Evolutionary conservation across 2,329 filamentous ascomycete genomes (phyloP).

Genomic region (Pseudogymnoascus sp.): DNA sequence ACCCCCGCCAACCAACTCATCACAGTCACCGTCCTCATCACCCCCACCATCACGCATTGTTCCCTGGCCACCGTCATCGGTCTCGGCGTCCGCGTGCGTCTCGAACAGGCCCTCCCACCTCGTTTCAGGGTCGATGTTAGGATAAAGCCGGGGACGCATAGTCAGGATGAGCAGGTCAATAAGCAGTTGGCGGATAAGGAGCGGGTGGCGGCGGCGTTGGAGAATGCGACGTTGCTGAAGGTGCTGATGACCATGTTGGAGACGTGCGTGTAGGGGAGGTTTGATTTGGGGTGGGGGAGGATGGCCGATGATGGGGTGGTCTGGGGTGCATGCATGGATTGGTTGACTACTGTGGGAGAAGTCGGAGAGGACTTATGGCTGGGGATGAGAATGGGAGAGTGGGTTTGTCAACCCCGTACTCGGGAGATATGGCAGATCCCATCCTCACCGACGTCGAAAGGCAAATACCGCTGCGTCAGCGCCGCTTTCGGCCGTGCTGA

Average conservation of each 20-base stretch:
- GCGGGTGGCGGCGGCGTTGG: constrained; percentile 84
- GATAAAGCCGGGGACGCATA: constrained; percentile 95
- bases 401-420: not conserved
- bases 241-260: constrained; percentile 91
- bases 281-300: not conserved
- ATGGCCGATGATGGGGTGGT: not conserved
- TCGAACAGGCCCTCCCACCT: constrained; percentile 84
- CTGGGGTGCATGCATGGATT: not conserved
- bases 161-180: constrained; percentile 89
- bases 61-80: constrained; percentile 94
- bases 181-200: constrained; percentile 97
- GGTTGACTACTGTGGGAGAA: not conserved
- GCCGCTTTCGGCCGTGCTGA: not conserved
- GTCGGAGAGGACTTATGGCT: not conserved
- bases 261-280: constrained; percentile 47
- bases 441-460: not conserved
- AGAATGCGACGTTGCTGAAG: constrained; percentile 83
- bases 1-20: constrained; percentile 48
- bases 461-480: not conserved
- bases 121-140: constrained; percentile 87
- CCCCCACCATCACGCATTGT: constrained; percentile 94
- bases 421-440: not conserved
- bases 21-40: constrained; percentile 78
- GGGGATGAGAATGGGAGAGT: not conserved
- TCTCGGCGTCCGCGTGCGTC: constrained; percentile 78